These are phyloP conservation scores for Ramalina intermedia DNA, from an alignment of 495 filamentous ascomycete genomes.

Conservation along the genomic window DNA sequence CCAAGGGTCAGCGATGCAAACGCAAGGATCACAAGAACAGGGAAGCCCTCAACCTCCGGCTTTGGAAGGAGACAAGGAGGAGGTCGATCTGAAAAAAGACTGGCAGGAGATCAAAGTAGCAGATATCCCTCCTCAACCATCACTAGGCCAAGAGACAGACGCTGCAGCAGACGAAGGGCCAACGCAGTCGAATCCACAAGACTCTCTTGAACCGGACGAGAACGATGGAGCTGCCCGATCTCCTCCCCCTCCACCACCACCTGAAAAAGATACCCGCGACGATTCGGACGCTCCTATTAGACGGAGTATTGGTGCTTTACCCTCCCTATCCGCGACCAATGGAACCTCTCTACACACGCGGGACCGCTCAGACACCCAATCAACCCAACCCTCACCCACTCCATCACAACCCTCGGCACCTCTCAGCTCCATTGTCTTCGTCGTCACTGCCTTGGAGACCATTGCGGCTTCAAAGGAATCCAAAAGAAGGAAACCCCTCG, in stretches of 20 bases:
- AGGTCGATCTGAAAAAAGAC: constrained; percentile 9
- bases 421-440: constrained; percentile 88
- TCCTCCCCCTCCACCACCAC: constrained; percentile 9
- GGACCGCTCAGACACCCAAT: constrained; percentile 43
- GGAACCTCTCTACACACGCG: constrained; percentile 18
- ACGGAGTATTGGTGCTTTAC: constrained; percentile 5
- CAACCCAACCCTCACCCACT: constrained; percentile 38
- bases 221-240: not conserved
- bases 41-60: constrained; percentile 1
- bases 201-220: not conserved
- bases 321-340: constrained; percentile 1
- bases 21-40: not conserved
- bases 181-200: not conserved
- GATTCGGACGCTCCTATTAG: not conserved
- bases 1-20: not conserved
- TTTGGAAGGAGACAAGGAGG: constrained; percentile 13
- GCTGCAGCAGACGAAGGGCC: not conserved
- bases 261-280: constrained; percentile 9
- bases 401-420: constrained; percentile 36
- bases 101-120: constrained; percentile 16
- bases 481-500: constrained; percentile 61
- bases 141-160: not conserved
- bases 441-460: constrained; percentile 78
- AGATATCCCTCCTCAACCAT: not conserved
- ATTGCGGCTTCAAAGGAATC: constrained; percentile 85